Percentiles rank a stretch among this genome's conserved stretches.
Conservation (phyloP, 768 basidiomycete species). For the Udeniomyces megalosporus region DNA sequence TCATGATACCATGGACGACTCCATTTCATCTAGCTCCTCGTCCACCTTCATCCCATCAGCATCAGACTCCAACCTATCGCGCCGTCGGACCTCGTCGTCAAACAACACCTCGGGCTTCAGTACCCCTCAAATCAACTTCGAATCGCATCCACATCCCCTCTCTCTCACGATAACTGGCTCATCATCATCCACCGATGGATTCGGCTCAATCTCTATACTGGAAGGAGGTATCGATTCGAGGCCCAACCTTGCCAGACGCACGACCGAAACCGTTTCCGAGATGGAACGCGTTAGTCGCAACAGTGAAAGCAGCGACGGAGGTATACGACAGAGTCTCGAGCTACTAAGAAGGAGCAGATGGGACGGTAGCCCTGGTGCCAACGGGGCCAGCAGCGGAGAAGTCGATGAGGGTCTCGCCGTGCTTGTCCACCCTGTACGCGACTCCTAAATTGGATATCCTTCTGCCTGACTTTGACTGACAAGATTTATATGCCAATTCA, state of each 20-base stretch:
- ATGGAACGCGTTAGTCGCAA: background rate
- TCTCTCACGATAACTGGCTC: background rate
- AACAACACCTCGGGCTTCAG: background rate
- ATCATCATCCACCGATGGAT: background rate
- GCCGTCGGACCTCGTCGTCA: no score
- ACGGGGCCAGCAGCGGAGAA: background rate
- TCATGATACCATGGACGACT: no score
- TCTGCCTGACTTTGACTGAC: background rate
- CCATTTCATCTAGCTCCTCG: no score
- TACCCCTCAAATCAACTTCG: background rate
- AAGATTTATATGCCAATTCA: background rate
- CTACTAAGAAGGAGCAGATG: background rate
- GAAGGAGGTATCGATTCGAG: background rate
- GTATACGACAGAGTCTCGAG: background rate
- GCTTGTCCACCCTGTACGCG: conserved; percentile 31
- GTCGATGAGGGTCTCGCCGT: conserved; percentile 27
- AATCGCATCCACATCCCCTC: background rate
- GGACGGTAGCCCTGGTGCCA: background rate
- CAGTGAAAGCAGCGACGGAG: background rate
- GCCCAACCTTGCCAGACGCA: background rate
- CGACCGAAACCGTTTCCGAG: conserved; percentile 5
- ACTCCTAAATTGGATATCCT: background rate
- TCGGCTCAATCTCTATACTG: background rate
- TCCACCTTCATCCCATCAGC: no score
- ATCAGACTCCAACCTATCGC: no score